Base-by-base conservation (phyloP, 306 rosid species). In the Rosa rugosa region DNA sequence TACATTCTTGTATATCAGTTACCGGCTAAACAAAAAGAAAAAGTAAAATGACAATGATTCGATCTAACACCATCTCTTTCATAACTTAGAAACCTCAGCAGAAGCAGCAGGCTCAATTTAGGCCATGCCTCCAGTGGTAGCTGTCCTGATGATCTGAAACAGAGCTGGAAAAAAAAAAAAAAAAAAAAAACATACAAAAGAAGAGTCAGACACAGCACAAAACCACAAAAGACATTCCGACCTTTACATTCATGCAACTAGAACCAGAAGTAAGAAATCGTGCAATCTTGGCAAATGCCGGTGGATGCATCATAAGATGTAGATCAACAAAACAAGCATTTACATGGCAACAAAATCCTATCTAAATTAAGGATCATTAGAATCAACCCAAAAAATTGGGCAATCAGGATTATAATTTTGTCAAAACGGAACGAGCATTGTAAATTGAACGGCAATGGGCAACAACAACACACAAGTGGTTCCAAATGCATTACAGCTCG, bases 141-240 rank as follows among this genome's bases (percentile, higher is more conserved):
- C 98, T 76, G 97, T 93, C 90, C 98, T 90, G 91, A 93, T 93
- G 81, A 93, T 91, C 93, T 93, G 98, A 84, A 93, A 93, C 64
- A 93, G 93, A 79, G 98, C 98, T 93, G 98, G 64, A 44, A n/a
- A 56, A 56, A 1, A 63, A 83, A n/a, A 27, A 65, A 57, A 77
- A n/a, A n/a, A 44, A n/a, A 56, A 56, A 27, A 65, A 57, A 77
- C 34, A 14, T 13, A 68, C 5, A 73, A 36, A 36, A 45, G 27
- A 65, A 5, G 4, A 17, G 38, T 75, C 31, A 40, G 50, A 57
- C 41, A 16, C 41, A 64, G 88, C 75, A 87, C 77, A n/a, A 71
- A 57, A 5, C 16, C 68, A 31, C 68, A 63, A 27, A 62, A 17
- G 23, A 54, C 22, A 17, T 53, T 53, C 6, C 57, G 1, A 56